Conservation (phyloP, 169 alveolate species). For the Perkinsus olseni region DNA sequence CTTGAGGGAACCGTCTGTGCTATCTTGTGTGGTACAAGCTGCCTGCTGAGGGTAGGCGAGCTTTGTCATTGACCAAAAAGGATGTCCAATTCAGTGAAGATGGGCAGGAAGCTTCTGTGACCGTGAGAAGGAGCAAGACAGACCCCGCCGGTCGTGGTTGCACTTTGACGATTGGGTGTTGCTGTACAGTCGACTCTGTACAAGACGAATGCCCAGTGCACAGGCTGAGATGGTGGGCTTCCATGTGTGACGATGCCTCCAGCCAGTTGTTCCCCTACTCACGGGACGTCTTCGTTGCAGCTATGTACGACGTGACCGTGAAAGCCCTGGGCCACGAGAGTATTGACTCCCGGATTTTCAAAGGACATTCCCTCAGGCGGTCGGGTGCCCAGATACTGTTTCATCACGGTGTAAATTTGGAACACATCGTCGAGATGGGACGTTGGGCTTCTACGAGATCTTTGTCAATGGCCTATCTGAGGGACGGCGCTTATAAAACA, state of each 20-base stretch:
- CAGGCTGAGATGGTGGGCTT: background rate
- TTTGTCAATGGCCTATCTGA: background rate
- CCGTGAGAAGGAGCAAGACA: background rate
- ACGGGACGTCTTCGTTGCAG: background rate
- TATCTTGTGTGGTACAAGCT: background rate
- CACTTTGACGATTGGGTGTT: background rate
- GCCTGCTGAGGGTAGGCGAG: background rate
- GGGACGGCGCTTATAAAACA: background rate
- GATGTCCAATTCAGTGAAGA: background rate
- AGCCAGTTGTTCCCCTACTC: too few relatives aligned
- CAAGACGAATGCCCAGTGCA: background rate
- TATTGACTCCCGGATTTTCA: background rate
- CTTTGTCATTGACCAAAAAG: background rate
- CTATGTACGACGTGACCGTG: background rate
- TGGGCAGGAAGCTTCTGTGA: too few relatives aligned
- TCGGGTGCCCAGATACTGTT: background rate
- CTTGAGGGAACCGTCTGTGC: background rate
- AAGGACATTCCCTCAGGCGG: background rate
- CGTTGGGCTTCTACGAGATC: background rate
- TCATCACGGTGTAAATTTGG: background rate
- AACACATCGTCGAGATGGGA: background rate
- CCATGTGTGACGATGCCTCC: too few relatives aligned
- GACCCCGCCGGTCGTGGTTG: background rate
- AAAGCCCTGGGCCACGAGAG: background rate
- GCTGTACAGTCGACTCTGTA: background rate